Conservation (phyloP, 495 filamentous ascomycete genomes). For the Aspergillus affinis region DNA sequence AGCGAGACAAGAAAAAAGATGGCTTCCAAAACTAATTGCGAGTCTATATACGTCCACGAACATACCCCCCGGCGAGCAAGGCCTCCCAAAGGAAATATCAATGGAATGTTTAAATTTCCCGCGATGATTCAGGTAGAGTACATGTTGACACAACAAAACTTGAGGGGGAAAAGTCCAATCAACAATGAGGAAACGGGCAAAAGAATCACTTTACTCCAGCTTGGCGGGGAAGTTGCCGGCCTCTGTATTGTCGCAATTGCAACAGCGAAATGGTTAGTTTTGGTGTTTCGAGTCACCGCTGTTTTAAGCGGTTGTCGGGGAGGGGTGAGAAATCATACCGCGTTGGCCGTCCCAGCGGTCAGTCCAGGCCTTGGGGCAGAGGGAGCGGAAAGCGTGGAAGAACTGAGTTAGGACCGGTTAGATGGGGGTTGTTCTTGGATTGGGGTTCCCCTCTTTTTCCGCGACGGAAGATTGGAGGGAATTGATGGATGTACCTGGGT, state of each 20-base stretch:
- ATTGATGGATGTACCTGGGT: constrained; percentile 66
- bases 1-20: constrained; percentile 4
- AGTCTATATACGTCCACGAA: constrained; percentile 34
- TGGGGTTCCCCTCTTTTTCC: neutral
- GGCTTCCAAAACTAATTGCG: constrained; percentile 27
- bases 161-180: constrained; percentile 22
- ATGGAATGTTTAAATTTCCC: constrained; percentile 31
- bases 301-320: neutral
- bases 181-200: constrained; percentile 21
- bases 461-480: neutral
- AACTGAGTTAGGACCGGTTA: constrained; percentile 57
- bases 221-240: constrained; percentile 83
- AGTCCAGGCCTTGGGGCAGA: constrained; percentile 95
- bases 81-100: constrained; percentile 17
- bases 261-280: constrained; percentile 11
- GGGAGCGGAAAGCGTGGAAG: constrained; percentile 89
- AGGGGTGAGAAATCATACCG: constrained; percentile 60
- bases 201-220: constrained; percentile 39
- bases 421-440: constrained; percentile 9
- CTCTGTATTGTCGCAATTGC: constrained; percentile 50
- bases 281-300: constrained; percentile 1
- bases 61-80: neutral
- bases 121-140: constrained; percentile 44
- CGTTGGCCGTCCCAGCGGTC: constrained; percentile 96
- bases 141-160: constrained; percentile 45